A percentile compares a stretch with the other conserved stretches of the same genome.
Conservation (phyloP, 306 rosid genomes). For the Rosa rugosa region DNA sequence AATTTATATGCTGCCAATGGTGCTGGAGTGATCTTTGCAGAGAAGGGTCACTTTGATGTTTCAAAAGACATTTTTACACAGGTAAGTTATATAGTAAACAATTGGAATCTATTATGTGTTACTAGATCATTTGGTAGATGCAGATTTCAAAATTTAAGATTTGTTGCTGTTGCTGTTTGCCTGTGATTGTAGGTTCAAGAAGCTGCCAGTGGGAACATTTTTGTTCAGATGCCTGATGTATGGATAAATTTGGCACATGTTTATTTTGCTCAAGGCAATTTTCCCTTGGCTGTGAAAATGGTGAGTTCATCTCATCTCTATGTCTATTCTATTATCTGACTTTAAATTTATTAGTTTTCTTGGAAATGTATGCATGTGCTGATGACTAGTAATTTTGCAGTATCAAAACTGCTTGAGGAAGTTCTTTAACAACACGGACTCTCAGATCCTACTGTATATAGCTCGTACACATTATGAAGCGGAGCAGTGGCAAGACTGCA, state of each 20-base stretch:
- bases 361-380: conserved; percentile 25
- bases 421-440: conserved; percentile 87
- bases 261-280: conserved; percentile 97
- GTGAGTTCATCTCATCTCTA: conserved; percentile 33
- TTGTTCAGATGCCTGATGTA: conserved; percentile 99
- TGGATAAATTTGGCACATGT: conserved; percentile 99
- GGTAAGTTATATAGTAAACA: conserved; percentile 30
- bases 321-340: conserved; percentile 17
- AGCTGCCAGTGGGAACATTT: conserved; percentile 98
- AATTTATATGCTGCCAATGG: conserved; percentile 98
- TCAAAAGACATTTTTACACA: conserved; percentile 89
- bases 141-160: conserved; percentile 23
- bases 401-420: conserved; percentile 98
- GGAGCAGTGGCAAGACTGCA: conserved; percentile 99
- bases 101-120: neutral
- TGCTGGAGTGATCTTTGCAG: conserved; percentile 94
- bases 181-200: conserved; percentile 80
- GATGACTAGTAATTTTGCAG: conserved; percentile 56
- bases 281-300: conserved; percentile 94
- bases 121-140: conserved; percentile 19
- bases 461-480: conserved; percentile 98
- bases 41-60: conserved; percentile 98
- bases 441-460: conserved; percentile 89
- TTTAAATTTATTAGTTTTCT: conserved; percentile 9
- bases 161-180: conserved; percentile 22